Conservation (phyloP, 2,329 filamentous ascomycete species). For the Ophiostoma sp. region DNA sequence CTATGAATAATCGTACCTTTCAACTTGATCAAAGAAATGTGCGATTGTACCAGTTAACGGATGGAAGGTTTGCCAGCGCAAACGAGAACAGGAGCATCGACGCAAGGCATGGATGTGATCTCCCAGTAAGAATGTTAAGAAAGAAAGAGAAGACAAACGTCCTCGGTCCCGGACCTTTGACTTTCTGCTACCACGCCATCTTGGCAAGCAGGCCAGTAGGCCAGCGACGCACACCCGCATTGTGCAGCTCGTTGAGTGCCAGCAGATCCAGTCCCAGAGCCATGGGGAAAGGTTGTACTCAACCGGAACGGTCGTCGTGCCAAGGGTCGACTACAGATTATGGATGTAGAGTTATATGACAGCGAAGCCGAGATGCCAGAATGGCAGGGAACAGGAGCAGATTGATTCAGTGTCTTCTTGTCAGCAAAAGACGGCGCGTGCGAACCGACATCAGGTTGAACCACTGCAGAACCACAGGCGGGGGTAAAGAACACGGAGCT, state of each 20-base stretch:
- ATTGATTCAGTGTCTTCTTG: constrained; percentile 46
- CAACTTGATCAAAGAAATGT: background rate
- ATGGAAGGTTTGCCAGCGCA: background rate
- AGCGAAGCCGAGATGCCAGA: constrained; percentile 45
- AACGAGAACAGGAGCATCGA: background rate
- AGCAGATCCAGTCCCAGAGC: constrained; percentile 47
- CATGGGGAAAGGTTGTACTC: constrained; percentile 50
- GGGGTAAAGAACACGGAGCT: constrained; percentile 52
- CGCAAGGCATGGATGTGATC: background rate
- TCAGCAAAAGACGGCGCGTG: constrained; percentile 47
- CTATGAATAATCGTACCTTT: background rate
- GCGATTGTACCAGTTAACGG: background rate
- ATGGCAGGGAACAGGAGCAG: constrained; percentile 45
- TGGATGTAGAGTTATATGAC: constrained; percentile 50
- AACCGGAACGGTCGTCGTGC: constrained; percentile 45
- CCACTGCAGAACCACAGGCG: constrained; percentile 49
- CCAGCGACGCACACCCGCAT: constrained; percentile 43
- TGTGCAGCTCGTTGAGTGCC: constrained; percentile 48
- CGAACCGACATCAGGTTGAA: constrained; percentile 48
- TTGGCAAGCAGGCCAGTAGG: constrained; percentile 42
- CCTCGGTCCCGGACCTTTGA: background rate
- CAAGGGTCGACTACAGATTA: constrained; percentile 44
- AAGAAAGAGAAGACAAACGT: background rate
- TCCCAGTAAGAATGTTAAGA: background rate
- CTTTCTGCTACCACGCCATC: constrained; percentile 42